Percentiles rank a stretch among this genome's conserved stretches.
These are phyloP conservation scores for Backusella sp. DNA, from an alignment of 192 early-diverging fungal genomes.

Conservation along the genomic window DNA sequence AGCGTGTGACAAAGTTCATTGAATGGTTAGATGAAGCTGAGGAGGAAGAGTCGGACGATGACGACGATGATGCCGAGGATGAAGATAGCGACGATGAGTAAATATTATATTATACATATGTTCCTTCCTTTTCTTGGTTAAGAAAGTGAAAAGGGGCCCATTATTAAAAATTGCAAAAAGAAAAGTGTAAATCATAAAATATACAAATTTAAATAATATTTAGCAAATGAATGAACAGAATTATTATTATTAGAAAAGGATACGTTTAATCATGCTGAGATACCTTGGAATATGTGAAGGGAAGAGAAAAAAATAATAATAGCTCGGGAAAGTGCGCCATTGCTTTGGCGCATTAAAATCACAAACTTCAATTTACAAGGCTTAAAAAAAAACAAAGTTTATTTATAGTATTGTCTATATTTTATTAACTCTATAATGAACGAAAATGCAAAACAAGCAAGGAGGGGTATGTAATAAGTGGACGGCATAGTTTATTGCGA, in stretches of 20 bases:
- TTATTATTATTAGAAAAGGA: neutral
- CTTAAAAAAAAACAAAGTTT: neutral
- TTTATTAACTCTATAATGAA: neutral
- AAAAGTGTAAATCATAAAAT: neutral
- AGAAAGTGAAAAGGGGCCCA: neutral
- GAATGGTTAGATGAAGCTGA: slow-evolving; percentile 73
- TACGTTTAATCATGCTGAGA: too few species aligned
- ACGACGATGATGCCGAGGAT: slow-evolving; percentile 37
- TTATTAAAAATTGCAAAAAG: neutral
- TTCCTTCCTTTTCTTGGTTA: neutral
- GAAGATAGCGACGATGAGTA: neutral
- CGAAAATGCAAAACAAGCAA: neutral
- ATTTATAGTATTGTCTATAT: neutral
- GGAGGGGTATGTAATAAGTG: neutral
- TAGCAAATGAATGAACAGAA: neutral
- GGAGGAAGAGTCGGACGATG: slow-evolving; percentile 60
- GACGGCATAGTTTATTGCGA: neutral
- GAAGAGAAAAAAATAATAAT: too few species aligned
- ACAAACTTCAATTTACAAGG: neutral
- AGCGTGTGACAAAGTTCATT: slow-evolving; percentile 63
- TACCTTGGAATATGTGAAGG: too few species aligned
- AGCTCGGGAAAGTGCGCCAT: neutral
- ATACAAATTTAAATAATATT: neutral
- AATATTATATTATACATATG: neutral
- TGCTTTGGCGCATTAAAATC: neutral